Base-by-base conservation (phyloP, 495 filamentous ascomycete species). In the Penicillium daleae region DNA sequence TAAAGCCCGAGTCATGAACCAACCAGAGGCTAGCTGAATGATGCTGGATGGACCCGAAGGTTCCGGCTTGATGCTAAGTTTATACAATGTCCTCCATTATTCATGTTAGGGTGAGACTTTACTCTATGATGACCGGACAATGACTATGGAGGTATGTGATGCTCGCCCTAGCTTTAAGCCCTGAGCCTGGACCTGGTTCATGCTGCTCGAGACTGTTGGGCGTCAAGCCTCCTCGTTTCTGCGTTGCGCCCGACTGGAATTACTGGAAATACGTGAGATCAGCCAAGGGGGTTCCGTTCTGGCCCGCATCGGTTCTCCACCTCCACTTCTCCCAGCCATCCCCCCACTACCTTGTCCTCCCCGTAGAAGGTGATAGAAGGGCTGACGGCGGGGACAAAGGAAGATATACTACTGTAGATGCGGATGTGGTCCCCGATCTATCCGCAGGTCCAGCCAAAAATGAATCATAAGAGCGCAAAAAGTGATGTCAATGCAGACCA, bases 401-500 rank as follows among this genome's bases (percentile, higher is more conserved):
- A 46, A 10, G n/a, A 4, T 31, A 31, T 31, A 12, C 9, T 24
- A n/a, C n/a, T n/a, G n/a, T n/a, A 15, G 21, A 46, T 46, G 24
- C 19, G 42, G 10, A 22, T 22, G 21, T 13, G 31, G 29, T 21
- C 29, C n/a, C 15, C 51, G 51, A 27, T 50, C 46, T 29, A 6
- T 50, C 24, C n/a, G 15, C 21, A n/a, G 35, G 17, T 49, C 29
- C 31, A 46, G 39, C 33, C 29, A 22, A 13, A 29, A 19, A 13
- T 5, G 56, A 9, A 33, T 29, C 42, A 46, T 22, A 7, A 24
- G 15, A 21, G 15, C 7, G 31, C 4, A 6, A 19, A 17, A 35
- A 58, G 61, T 57, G 58, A 51, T 49, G 60, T 59, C 63, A 52
- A 64, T 61, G 33, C n/a, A 56, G 33, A 8, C 55, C 27, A 42